Evolutionary conservation across 345 rosid species (phyloP).

Genomic region (Populus tremula): DNA sequence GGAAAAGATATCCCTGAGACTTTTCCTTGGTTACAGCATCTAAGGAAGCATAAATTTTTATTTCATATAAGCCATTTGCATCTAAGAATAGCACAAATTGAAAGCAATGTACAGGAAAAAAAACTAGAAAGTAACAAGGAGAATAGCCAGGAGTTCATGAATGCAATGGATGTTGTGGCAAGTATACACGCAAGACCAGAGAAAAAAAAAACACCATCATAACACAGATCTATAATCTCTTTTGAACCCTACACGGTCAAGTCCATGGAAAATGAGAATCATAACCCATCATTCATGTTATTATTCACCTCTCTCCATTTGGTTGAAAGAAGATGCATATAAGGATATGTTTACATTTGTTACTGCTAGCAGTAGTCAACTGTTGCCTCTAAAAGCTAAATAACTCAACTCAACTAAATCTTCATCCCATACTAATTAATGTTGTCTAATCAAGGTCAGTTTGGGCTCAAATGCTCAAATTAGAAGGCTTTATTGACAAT

Average conservation of each 20-base stretch:
- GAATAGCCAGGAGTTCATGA: neutral
- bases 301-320: neutral
- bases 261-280: neutral
- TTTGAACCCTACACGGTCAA: neutral
- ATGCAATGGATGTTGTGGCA: slow-evolving; percentile 2
- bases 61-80: slow-evolving; percentile 8
- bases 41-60: slow-evolving; percentile 34
- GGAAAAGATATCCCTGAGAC: slow-evolving; percentile 91
- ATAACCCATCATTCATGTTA: neutral
- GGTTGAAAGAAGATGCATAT: neutral
- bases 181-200: neutral
- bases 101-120: neutral
- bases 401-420: neutral
- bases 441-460: neutral
- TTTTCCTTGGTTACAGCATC: slow-evolving; percentile 97
- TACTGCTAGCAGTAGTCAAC: too few species aligned
- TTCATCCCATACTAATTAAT: neutral
- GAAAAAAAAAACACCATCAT: too few species aligned
- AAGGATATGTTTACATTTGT: neutral
- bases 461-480: neutral
- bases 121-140: neutral
- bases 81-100: slow-evolving; percentile 13
- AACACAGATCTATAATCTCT: too few species aligned
- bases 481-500: slow-evolving; percentile 2
- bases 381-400: neutral